These are phyloP conservation scores for Rhynchosporium graminicola DNA, from an alignment of 2,329 filamentous ascomycete genomes.

Conservation along the genomic window DNA sequence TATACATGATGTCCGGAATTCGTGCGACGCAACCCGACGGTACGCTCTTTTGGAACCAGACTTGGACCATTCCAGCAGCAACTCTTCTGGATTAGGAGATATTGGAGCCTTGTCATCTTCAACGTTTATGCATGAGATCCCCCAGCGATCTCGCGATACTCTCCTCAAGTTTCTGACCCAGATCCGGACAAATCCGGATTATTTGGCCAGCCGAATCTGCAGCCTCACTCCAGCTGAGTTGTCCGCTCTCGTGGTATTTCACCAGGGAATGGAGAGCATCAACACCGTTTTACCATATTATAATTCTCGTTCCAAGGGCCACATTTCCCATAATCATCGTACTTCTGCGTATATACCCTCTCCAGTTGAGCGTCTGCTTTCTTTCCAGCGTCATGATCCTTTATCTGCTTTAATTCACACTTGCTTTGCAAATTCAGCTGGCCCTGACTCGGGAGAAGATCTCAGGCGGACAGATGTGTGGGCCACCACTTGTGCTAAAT, in stretches of 20 bases:
- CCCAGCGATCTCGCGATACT: slow-evolving; percentile 70
- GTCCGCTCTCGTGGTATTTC: slow-evolving; percentile 73
- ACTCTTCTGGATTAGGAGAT: slow-evolving; percentile 42
- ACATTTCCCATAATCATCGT: slow-evolving; percentile 51
- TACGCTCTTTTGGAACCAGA: slow-evolving; percentile 74
- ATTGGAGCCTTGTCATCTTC: slow-evolving; percentile 44
- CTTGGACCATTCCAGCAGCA: slow-evolving; percentile 54
- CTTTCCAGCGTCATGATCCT: slow-evolving; percentile 86
- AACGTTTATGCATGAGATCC: slow-evolving; percentile 72
- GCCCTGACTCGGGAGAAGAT: slow-evolving; percentile 80
- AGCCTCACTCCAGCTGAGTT: slow-evolving; percentile 76
- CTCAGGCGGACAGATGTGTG: slow-evolving; percentile 78
- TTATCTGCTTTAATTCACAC: slow-evolving; percentile 84
- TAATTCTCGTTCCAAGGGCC: slow-evolving; percentile 46
- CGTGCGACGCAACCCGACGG: slow-evolving; percentile 70
- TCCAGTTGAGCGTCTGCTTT: slow-evolving; percentile 80
- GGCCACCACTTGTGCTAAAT: slow-evolving; percentile 81
- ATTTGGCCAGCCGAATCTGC: slow-evolving; percentile 79
- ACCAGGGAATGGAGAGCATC: slow-evolving; percentile 76
- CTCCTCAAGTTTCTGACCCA: slow-evolving; percentile 79
- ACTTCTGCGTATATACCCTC: slow-evolving; percentile 51
- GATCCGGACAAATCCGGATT: slow-evolving; percentile 83
- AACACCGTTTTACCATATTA: slow-evolving; percentile 80
- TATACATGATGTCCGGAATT: slow-evolving; percentile 76
- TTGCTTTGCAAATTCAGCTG: slow-evolving; percentile 83